A percentile compares a stretch with the other conserved stretches of the same genome.
phyloP scores from a whole-genome alignment of 495 filamentous ascomycete genomes.

The Achaetomiella virescens region DNA sequence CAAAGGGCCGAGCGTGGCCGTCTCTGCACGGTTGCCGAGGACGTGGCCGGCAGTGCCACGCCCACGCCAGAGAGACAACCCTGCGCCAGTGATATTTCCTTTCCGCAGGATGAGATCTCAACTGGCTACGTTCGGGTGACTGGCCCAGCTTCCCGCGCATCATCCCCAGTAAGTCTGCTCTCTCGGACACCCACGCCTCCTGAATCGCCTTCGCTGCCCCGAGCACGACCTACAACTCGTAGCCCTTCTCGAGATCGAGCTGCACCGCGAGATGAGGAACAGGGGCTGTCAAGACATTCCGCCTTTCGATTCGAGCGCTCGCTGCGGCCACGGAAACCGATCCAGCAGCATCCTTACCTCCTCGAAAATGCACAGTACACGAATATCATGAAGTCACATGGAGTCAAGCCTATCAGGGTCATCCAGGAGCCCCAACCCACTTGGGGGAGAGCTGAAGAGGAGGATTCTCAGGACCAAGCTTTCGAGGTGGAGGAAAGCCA shows the following conservation, averaged over 20 bases:
- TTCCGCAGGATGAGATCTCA: slow-evolving; percentile 14
- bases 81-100: not conserved
- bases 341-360: slow-evolving; percentile 68
- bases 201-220: slow-evolving; percentile 4
- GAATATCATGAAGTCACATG: slow-evolving; percentile 52
- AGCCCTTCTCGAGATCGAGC: not conserved
- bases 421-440: slow-evolving; percentile 28
- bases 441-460: slow-evolving; percentile 24
- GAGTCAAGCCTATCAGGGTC: slow-evolving; percentile 57
- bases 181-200: slow-evolving; percentile 13
- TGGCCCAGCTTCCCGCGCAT: not conserved
- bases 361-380: slow-evolving; percentile 63
- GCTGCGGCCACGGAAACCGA: slow-evolving; percentile 64
- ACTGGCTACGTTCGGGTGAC: slow-evolving; percentile 12
- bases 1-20: not conserved
- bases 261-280: slow-evolving; percentile 4
- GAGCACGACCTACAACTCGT: not conserved
- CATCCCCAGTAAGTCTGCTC: slow-evolving; percentile 16
- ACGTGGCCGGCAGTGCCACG: not conserved
- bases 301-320: slow-evolving; percentile 32
- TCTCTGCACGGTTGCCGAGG: not conserved
- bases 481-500: slow-evolving; percentile 45
- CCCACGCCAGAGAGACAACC: not conserved
- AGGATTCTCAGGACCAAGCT: slow-evolving; percentile 47
- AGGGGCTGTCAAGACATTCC: slow-evolving; percentile 19